Percentiles rank a stretch among this genome's conserved stretches.
These are phyloP conservation scores for Plectosphaerella cucumerina DNA, from an alignment of 2,329 filamentous ascomycete genomes.

Conservation along the genomic window DNA sequence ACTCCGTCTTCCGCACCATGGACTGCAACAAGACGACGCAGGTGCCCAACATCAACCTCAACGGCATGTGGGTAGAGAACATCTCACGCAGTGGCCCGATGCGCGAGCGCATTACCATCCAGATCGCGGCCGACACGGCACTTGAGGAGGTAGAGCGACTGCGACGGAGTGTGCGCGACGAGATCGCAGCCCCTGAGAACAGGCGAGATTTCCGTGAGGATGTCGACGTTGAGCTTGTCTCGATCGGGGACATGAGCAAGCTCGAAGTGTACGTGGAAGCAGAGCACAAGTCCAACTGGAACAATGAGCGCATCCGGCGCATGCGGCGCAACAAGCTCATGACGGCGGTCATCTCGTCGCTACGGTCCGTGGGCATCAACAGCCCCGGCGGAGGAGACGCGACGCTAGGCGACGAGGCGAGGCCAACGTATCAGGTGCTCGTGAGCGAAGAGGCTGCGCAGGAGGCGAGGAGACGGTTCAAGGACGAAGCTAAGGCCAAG, in stretches of 20 bases:
- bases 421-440: conserved; percentile 79
- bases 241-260: conserved; percentile 84
- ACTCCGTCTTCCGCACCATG: conserved; percentile 84
- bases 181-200: conserved; percentile 81
- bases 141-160: conserved; percentile 88
- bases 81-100: conserved; percentile 86
- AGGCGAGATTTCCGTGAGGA: conserved; percentile 86
- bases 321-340: conserved; percentile 91
- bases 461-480: conserved; percentile 33
- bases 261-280: conserved; percentile 78
- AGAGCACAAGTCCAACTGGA: conserved; percentile 89
- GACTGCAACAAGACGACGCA: conserved; percentile 72
- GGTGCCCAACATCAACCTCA: conserved; percentile 87
- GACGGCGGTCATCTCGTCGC: conserved; percentile 80
- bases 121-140: conserved; percentile 78
- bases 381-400: conserved; percentile 70
- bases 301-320: conserved; percentile 80
- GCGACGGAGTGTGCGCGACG: conserved; percentile 76
- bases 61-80: conserved; percentile 91
- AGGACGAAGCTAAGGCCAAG: neutral
- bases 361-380: conserved; percentile 84
- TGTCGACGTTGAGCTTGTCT: conserved; percentile 70
- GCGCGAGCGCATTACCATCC: conserved; percentile 77
- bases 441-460: conserved; percentile 64
- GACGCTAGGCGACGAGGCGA: conserved; percentile 59